Evolutionary conservation across 768 basidiomycete species (phyloP), one percentile per base, ranked within the genome.

Genomic region (Suillus plorans): DNA sequence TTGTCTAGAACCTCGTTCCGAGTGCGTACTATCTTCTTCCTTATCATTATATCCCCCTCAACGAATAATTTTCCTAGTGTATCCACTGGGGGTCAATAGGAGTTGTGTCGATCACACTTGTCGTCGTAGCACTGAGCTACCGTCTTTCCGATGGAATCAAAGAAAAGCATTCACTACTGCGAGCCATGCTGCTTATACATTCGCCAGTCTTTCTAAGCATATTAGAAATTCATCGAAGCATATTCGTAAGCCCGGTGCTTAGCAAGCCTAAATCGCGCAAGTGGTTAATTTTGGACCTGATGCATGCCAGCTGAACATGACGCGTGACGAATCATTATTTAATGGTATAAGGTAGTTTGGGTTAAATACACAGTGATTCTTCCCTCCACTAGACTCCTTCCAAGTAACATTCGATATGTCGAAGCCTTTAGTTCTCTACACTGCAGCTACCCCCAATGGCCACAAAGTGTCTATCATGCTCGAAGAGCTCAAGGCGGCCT

Each of bases 401-500:
- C 22, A 62, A n/a, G 18, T 39, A 42, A 28, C 44, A 44, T 47
- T 36, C n/a, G 9, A 49, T 44, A 76, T 75, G 74, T 67, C 71
- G 13, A 71, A 69, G 39, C 45, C 71, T 12, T 64, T 77, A 64
- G 10, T 73, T 56, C 74, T 81, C 41, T 79, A 80, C 70, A 78
- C 78, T 36, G 71, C 72, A 1, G 65, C 74, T n/a, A 90, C 88
- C 1, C 89, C 90, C 5, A 91, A 91, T 69, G 88, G 84, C 28
- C 64, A 78, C 67, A 77, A 80, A 65, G 75, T 75, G 3, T 82
- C 86, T n/a, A 78, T 84, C 69, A 70, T 84, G 36, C 82, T 89
- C 45, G 88, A 90, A 68, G 89, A 90, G 68, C 81, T 91, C 67
- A 87, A 84, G 70, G 79, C 79, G 31, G 75, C 79, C 18, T 86